Percentiles rank a stretch among this genome's conserved stretches.
phyloP scores from a whole-genome alignment of 306 rosid genomes.

The Lotus japonicus region DNA sequence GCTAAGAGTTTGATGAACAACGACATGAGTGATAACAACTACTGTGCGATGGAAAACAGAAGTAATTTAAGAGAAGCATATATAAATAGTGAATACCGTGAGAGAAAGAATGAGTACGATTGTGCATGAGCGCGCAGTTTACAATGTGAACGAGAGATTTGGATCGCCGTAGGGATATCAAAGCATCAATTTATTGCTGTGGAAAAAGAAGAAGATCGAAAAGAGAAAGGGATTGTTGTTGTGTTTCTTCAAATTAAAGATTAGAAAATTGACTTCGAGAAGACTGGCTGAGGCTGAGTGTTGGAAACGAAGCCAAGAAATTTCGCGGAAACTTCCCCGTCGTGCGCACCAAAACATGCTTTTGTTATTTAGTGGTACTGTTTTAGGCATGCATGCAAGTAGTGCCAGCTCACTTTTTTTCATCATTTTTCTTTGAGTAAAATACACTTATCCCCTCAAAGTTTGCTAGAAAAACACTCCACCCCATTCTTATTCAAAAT shows the following conservation, averaged over 20 bases:
- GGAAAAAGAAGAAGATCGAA: not conserved
- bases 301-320: not conserved
- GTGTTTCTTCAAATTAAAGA: too few relatives aligned
- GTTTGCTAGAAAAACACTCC: too few relatives aligned
- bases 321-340: conserved; percentile 21
- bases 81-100: not conserved
- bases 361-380: not conserved
- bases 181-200: not conserved
- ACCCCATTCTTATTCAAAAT: too few relatives aligned
- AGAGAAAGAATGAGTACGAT: not conserved
- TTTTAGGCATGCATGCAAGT: conserved; percentile 18
- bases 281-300: not conserved
- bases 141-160: not conserved
- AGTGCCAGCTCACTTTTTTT: too few relatives aligned
- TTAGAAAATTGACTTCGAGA: not conserved
- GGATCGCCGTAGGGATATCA: too few relatives aligned
- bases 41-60: too few relatives aligned
- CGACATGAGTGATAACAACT: too few relatives aligned
- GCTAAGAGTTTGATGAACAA: too few relatives aligned
- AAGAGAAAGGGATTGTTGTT: not conserved
- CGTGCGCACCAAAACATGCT: not conserved
- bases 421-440: too few relatives aligned
- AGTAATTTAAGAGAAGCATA: not conserved
- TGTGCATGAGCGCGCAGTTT: not conserved
- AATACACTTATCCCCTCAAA: too few relatives aligned